phyloP scores from a whole-genome alignment of 441 rosid genomes.

The Cnidoscolus chayamansa region DNA sequence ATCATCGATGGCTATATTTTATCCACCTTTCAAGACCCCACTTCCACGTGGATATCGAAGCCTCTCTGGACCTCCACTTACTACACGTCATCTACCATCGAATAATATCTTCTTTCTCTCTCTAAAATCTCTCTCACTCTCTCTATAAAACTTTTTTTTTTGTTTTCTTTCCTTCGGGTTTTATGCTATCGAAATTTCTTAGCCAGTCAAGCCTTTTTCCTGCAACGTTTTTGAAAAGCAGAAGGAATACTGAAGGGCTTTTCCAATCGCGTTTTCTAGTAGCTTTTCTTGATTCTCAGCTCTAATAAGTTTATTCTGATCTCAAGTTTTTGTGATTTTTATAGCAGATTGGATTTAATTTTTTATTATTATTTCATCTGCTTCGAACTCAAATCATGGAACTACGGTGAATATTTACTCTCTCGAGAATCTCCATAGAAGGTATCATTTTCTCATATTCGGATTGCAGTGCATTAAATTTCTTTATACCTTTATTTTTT shows the following conservation, averaged over 20 bases:
- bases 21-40: no score
- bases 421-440: neutral
- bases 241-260: neutral
- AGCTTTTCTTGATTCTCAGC: no score
- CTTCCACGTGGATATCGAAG: constrained; percentile 23
- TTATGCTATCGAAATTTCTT: neutral
- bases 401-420: neutral
- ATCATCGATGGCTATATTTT: constrained; percentile 9
- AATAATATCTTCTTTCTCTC: constrained; percentile 41
- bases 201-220: neutral
- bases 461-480: neutral
- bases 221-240: no score
- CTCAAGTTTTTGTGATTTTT: no score
- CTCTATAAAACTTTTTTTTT: constrained; percentile 17
- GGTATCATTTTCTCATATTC: neutral
- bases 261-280: no score
- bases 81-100: constrained; percentile 40
- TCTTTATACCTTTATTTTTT: neutral
- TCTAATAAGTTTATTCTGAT: neutral
- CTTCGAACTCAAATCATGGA: neutral
- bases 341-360: no score
- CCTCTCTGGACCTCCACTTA: constrained; percentile 29
- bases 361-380: neutral
- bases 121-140: constrained; percentile 8
- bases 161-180: neutral